phyloP scores from a whole-genome alignment of 2,329 filamentous ascomycete species.

The Diaporthe batatas region DNA sequence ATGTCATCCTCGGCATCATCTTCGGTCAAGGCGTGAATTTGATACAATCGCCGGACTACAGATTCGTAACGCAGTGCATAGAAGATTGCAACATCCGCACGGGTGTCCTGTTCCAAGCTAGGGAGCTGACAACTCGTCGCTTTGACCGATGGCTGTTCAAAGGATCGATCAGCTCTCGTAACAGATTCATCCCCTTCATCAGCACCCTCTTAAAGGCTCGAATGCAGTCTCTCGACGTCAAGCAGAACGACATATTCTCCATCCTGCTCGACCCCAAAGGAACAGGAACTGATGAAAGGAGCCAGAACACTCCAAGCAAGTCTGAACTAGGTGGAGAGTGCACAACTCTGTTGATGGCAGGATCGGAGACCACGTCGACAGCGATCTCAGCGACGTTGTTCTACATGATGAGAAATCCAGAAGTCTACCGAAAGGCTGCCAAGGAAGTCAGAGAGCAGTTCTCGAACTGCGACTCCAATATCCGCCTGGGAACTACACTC shows the following conservation, averaged over 20 bases:
- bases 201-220: background rate
- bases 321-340: conserved; percentile 20
- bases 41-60: conserved; percentile 11
- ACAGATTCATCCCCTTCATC: conserved; percentile 27
- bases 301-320: background rate
- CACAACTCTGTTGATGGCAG: conserved; percentile 18
- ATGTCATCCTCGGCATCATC: conserved; percentile 8
- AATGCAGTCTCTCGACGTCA: background rate
- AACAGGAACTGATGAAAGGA: background rate
- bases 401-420: conserved; percentile 21
- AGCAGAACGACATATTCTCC: conserved; percentile 16
- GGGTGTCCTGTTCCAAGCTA: conserved; percentile 2
- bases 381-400: conserved; percentile 16
- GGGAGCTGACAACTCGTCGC: conserved; percentile 26
- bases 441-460: conserved; percentile 9
- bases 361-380: conserved; percentile 19
- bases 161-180: conserved; percentile 14
- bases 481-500: conserved; percentile 11
- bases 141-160: conserved; percentile 19
- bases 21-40: conserved; percentile 4
- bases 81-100: conserved; percentile 26
- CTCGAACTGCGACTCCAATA: background rate
- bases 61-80: conserved; percentile 20
- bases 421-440: background rate
- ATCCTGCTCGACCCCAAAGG: conserved; percentile 18